These are phyloP conservation scores for Xylariomycetidae sp. DNA, from an alignment of 2,329 filamentous ascomycete species.

Conservation along the genomic window DNA sequence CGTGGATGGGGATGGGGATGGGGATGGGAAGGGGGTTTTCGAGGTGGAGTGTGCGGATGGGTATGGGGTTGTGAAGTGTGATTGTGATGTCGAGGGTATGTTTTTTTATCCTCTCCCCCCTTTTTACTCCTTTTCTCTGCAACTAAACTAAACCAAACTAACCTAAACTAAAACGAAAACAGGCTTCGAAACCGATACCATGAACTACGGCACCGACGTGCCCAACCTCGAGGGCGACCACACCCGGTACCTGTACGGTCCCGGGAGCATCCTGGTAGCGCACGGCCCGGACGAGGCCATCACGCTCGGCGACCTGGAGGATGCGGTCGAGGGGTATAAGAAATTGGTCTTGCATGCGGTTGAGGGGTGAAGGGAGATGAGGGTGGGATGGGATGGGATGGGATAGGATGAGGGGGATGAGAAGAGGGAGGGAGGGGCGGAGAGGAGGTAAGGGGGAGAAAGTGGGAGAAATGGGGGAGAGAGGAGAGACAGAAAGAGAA, in stretches of 20 bases:
- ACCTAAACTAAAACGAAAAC: constrained; percentile 7
- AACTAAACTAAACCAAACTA: background rate
- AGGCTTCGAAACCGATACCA: constrained; percentile 77
- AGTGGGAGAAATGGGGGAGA: too few relatives aligned
- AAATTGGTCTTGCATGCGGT: constrained; percentile 58
- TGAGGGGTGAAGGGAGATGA: constrained; percentile 17
- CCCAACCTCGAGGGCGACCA: constrained; percentile 69
- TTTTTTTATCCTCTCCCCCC: constrained; percentile 4
- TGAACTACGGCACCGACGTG: constrained; percentile 93
- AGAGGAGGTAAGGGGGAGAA: too few relatives aligned
- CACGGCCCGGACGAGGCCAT: constrained; percentile 81
- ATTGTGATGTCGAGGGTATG: constrained; percentile 74
- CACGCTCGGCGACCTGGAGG: constrained; percentile 69
- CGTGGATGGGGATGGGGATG: constrained; percentile 50
- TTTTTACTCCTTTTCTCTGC: too few relatives aligned
- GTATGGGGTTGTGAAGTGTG: constrained; percentile 73
- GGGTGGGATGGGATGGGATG: constrained; percentile 3
- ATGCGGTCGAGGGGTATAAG: constrained; percentile 75
- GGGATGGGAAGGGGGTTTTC: too few relatives aligned
- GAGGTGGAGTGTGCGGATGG: constrained; percentile 59
- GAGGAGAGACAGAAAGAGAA: too few relatives aligned
- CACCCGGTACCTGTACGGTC: constrained; percentile 62
- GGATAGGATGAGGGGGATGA: background rate
- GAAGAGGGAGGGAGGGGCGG: too few relatives aligned
- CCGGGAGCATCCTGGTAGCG: constrained; percentile 76